Evolutionary conservation across 495 filamentous ascomycete genomes (phyloP), one percentile per base, ranked within the genome.

Genomic region (Viridothelium virens): DNA sequence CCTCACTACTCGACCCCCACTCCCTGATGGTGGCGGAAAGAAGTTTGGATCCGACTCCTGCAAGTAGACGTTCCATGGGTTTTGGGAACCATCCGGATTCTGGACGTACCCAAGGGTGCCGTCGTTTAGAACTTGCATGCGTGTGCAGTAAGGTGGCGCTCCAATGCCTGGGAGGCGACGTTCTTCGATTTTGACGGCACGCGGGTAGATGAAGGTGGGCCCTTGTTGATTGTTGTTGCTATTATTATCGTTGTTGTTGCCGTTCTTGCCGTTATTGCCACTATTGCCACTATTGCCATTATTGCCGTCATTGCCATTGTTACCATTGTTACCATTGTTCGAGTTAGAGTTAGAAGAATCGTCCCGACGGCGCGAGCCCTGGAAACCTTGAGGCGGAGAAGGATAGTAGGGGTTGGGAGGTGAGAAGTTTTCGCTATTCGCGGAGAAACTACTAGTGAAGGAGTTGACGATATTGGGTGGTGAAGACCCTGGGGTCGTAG

Each of bases 141-240:
- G 86, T 61, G 89, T 83, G 75, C 91, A 96, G 69, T 85, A 85
- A 2, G 88, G 84, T 62, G 77, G 69, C 9, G 73, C 65, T 3
- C 64, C 56, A 62, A 70, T 56, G 69, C 68, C 67, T 65, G 79
- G 69, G 73, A 85, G 68, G n/a, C 91, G 83, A 46, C 86, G 86
- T 75, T 96, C 92, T 72, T 91, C 85, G 39, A 95, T 80, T 74
- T 95, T 94, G 70, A 96, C 80, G 47, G 88, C 81, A 44, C 85
- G 84, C 0, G 91, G 89, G 72, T 89, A 95, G 16, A 80, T 67
- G 11, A 67, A n/a, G 12, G 46, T 65, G 44, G 61, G 61, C 9
- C 61, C 38, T 10, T 41, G 16, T 16, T 16, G 53, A 31, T 65
- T 31, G 62, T 64, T 14, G 53, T 44, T 18, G 38, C 9, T 39